A percentile compares a stretch with the other conserved stretches of the same genome.
phyloP scores from a whole-genome alignment of 2,329 filamentous ascomycete species.

The Basipetospora chlamydospora region DNA sequence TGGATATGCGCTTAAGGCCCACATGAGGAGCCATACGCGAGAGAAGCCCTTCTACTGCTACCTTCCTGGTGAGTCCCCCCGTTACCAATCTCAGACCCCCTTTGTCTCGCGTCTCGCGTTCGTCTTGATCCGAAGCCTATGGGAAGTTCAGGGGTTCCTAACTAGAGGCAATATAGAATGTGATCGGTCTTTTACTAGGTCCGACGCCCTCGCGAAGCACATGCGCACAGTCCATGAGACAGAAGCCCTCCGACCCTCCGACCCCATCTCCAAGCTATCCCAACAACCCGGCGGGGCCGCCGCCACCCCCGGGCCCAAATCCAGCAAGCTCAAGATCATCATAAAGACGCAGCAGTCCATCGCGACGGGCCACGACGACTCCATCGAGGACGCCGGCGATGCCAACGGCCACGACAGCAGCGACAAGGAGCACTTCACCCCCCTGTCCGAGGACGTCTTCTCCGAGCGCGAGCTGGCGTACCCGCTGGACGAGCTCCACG shows the following conservation, averaged over 20 bases:
- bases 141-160: conserved; percentile 11
- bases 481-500: conserved; percentile 43
- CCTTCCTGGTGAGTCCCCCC: conserved; percentile 56
- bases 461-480: conserved; percentile 48
- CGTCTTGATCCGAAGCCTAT: neutral
- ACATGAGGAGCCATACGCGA: conserved; percentile 94
- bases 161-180: conserved; percentile 49
- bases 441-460: conserved; percentile 45
- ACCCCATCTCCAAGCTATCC: conserved; percentile 59
- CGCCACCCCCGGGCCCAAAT: conserved; percentile 24
- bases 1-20: conserved; percentile 87
- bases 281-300: too few relatives aligned
- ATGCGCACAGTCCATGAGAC: conserved; percentile 99
- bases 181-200: conserved; percentile 89
- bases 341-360: conserved; percentile 47
- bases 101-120: neutral
- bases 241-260: conserved; percentile 70
- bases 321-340: conserved; percentile 46
- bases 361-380: conserved; percentile 39
- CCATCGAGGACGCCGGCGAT: conserved; percentile 36
- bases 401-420: conserved; percentile 44
- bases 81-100: neutral
- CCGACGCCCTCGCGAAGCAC: conserved; percentile 90
- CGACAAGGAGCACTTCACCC: conserved; percentile 32
- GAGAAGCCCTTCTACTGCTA: conserved; percentile 98